A percentile compares a stretch with the other conserved stretches of the same genome.
Evolutionary conservation across 2,329 filamentous ascomycete species (phyloP).

Genomic region (Colletotrichum sansevieriae): DNA sequence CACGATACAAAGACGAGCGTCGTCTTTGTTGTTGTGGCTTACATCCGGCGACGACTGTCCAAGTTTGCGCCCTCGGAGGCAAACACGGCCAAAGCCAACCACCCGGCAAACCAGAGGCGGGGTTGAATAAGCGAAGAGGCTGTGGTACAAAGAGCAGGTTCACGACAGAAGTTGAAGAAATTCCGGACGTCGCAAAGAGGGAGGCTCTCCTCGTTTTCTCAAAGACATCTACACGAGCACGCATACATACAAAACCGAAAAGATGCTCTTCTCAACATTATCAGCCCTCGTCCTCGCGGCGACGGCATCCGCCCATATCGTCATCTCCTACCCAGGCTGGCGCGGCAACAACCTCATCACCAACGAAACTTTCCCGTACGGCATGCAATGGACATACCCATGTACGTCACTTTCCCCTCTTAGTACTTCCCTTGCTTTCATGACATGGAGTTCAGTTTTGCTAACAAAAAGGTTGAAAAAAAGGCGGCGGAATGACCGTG

Average conservation of each 20-base stretch:
- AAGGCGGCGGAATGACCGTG: constrained; percentile 85
- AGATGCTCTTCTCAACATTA: constrained; percentile 62
- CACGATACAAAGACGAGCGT: not conserved
- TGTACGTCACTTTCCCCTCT: constrained; percentile 70
- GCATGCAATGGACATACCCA: constrained; percentile 96
- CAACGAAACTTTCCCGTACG: constrained; percentile 84
- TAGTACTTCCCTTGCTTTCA: too few species aligned
- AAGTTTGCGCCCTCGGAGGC: not conserved
- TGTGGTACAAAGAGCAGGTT: constrained; percentile 11
- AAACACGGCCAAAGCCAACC: constrained; percentile 8
- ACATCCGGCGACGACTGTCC: not conserved
- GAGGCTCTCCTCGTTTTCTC: not conserved
- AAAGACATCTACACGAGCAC: not conserved
- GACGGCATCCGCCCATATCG: constrained; percentile 76
- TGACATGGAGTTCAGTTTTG: too few species aligned
- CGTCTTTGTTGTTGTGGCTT: not conserved
- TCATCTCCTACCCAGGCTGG: constrained; percentile 89
- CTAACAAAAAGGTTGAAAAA: too few species aligned
- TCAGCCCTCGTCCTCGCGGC: constrained; percentile 60
- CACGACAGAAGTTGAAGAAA: not conserved
- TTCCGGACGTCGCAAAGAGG: not conserved
- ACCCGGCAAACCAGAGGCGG: constrained; percentile 11
- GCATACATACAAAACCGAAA: constrained; percentile 43
- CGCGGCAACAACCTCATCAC: constrained; percentile 87
- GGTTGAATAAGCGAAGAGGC: constrained; percentile 10